Base-by-base conservation (phyloP, 164 flowering plant genomes). In the Cinnamomum micranthum region DNA sequence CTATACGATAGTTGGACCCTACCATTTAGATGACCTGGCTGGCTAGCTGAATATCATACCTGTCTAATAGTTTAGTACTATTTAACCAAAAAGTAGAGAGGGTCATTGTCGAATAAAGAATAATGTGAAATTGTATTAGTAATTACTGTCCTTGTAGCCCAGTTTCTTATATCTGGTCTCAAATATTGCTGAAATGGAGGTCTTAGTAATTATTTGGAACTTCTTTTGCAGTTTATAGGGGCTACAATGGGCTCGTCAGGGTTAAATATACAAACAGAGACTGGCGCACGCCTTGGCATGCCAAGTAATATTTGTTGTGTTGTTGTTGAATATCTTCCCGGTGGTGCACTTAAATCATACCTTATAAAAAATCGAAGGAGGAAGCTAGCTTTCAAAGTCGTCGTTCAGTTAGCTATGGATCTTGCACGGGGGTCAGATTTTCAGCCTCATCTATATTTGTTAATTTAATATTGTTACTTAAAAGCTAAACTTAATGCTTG, bases 301-400 rank as follows among this genome's bases (percentile, higher is more conserved):
- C 97, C 98, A 50, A 90, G 84, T 79, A 90, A 84, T 72, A 60
- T 90, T 15, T 91, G 97, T 47, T 94, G 98, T 80, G 97, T 94
- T 77, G 92, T 92, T 76, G 97, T 94, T 68, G 98, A 94, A 77
- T 94, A 94, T 81, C 95, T 94, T 76, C 87, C 89, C n/a, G 97
- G 98, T 2, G 98, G 98, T 81, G 86, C 92, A 74, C 82, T 94
- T 68, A 94, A 94, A 82, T 83, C 88, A 64, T 94, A 81, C 80
- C 92, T 94, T 72, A 94, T 94, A 72, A 94, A 90, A 84, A 91
- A 92, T 85, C 77, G 92, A 58, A 84, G 94, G 74, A 89, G 84
- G 81, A 94, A 92, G 83, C 87, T 94, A 64, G 86, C 98, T 55
- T 94, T 91, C 78, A 93, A 87, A 86, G 91, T 90, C 35, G 98